Conservation (phyloP, 2,329 filamentous ascomycete genomes). For the Trichoderma sp. region DNA sequence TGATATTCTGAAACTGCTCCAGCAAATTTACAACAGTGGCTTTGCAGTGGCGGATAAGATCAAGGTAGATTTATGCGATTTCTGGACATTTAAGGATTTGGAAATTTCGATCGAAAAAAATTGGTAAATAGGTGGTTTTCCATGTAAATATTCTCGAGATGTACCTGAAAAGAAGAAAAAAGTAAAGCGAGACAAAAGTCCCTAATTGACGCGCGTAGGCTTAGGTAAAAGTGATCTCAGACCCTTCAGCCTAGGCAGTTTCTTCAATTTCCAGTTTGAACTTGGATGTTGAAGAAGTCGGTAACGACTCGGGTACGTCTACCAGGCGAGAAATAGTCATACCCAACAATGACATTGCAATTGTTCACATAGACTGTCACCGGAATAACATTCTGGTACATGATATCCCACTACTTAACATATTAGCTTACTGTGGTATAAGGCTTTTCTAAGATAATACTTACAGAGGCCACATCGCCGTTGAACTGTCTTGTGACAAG, state of each 20-base stretch:
- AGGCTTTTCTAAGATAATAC: neutral
- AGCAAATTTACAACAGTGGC: slow-evolving; percentile 28
- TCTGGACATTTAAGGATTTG: slow-evolving; percentile 27
- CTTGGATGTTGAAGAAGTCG: slow-evolving; percentile 36
- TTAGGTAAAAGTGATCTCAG: too few relatives aligned
- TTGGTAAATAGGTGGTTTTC: neutral
- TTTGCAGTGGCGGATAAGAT: slow-evolving; percentile 33
- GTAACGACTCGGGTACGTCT: slow-evolving; percentile 36
- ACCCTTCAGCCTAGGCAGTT: neutral
- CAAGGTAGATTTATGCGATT: slow-evolving; percentile 28
- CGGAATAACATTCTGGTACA: slow-evolving; percentile 40
- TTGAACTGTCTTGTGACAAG: slow-evolving; percentile 31
- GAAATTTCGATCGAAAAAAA: neutral
- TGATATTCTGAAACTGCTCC: slow-evolving; percentile 11
- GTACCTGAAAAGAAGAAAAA: neutral
- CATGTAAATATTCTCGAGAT: neutral
- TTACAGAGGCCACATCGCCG: slow-evolving; percentile 33
- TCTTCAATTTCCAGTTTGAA: neutral
- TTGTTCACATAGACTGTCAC: slow-evolving; percentile 40
- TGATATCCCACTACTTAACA: slow-evolving; percentile 39
- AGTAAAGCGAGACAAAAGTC: neutral
- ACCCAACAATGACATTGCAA: slow-evolving; percentile 40
- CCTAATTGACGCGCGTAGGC: neutral
- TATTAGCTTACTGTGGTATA: neutral
- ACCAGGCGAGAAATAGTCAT: slow-evolving; percentile 39